A percentile compares a stretch with the other conserved stretches of the same genome.
These are phyloP conservation scores for Penicillium alfredii DNA, from an alignment of 495 filamentous ascomycete species.

Conservation along the genomic window DNA sequence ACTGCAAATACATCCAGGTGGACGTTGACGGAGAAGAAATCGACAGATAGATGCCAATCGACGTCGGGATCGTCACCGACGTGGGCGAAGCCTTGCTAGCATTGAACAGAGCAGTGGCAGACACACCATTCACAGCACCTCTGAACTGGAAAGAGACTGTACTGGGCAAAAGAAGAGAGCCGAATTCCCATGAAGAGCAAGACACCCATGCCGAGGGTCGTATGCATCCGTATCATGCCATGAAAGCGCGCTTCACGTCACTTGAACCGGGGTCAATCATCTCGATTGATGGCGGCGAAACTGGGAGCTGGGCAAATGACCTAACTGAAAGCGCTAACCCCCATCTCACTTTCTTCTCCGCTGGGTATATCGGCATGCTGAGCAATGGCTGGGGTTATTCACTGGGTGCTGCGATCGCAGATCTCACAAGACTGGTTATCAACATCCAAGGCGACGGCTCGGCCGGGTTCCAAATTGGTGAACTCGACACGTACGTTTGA, in stretches of 20 bases:
- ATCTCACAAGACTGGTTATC: slow-evolving; percentile 17
- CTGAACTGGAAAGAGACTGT: slow-evolving; percentile 12
- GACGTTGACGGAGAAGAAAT: slow-evolving; percentile 24
- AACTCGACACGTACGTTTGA: slow-evolving; percentile 25
- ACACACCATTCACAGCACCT: background rate
- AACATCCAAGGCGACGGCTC: slow-evolving; percentile 25
- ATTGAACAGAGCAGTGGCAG: slow-evolving; percentile 7
- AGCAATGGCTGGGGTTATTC: slow-evolving; percentile 26
- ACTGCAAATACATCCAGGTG: slow-evolving; percentile 22
- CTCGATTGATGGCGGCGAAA: slow-evolving; percentile 25
- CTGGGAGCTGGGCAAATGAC: slow-evolving; percentile 16
- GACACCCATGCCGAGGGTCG: slow-evolving; percentile 3
- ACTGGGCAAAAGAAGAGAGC: slow-evolving; percentile 12
- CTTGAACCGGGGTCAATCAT: slow-evolving; percentile 22
- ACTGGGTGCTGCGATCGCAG: slow-evolving; percentile 19
- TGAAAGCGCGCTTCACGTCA: slow-evolving; percentile 16
- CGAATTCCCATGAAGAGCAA: slow-evolving; percentile 8
- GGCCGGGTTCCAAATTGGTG: slow-evolving; percentile 26
- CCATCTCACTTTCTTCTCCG: slow-evolving; percentile 14
- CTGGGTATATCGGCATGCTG: slow-evolving; percentile 21
- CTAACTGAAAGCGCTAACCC: slow-evolving; percentile 8
- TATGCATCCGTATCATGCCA: slow-evolving; percentile 25
- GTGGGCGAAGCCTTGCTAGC: slow-evolving; percentile 13
- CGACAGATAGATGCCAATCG: slow-evolving; percentile 17
- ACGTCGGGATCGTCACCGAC: slow-evolving; percentile 23